phyloP scores from a whole-genome alignment of 176 grass and related monocot genomes.

The Oryza officinalis region DNA sequence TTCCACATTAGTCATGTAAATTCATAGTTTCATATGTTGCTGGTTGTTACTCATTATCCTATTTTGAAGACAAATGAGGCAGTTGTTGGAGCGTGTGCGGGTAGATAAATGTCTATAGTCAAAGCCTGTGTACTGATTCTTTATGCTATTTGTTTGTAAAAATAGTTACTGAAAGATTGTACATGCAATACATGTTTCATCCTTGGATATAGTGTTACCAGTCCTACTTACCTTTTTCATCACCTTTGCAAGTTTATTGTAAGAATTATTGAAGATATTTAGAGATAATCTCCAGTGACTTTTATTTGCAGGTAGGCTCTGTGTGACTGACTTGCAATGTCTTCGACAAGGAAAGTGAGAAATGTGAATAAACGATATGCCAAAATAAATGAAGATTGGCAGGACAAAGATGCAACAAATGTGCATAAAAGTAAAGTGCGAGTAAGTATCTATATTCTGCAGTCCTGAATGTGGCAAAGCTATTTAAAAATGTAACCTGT shows the following conservation, averaged over 20 bases:
- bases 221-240: background rate
- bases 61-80: background rate
- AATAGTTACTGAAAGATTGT: background rate
- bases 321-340: constrained; percentile 48
- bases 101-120: background rate
- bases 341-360: constrained; percentile 85
- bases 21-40: background rate
- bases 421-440: constrained; percentile 60
- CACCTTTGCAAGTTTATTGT: background rate
- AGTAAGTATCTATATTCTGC: constrained; percentile 43
- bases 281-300: constrained; percentile 16
- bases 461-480: constrained; percentile 10
- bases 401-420: constrained; percentile 67
- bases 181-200: background rate
- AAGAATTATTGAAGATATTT: constrained; percentile 13
- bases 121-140: background rate
- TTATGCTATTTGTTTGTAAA: constrained; percentile 10
- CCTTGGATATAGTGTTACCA: background rate
- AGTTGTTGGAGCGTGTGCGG: background rate
- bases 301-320: constrained; percentile 32
- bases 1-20: background rate
- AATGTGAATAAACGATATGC: constrained; percentile 78
- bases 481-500: constrained; percentile 5
- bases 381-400: constrained; percentile 79
- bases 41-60: background rate